Evolutionary conservation across 2,329 filamentous ascomycete genomes (phyloP), one percentile per base, ranked within the genome.

Genomic region (Talaromyces sp.): DNA sequence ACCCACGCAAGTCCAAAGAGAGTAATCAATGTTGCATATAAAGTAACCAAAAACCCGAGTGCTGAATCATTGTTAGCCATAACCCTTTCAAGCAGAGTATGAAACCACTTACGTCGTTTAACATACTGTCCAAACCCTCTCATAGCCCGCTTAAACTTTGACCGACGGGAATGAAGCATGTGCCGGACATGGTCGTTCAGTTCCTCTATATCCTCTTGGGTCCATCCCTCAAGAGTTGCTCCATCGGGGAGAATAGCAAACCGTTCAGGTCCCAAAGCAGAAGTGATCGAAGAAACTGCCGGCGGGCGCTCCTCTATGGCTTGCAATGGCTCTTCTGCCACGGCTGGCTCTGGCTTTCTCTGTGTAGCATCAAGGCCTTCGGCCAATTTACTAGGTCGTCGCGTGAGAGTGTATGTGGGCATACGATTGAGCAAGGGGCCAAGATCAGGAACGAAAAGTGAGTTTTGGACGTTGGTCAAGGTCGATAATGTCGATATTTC

Each of bases 401-500:
- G 84, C 5, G 88, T 88, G 7, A 95, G 82, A 49, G 87, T 87
- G 75, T 95, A 96, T 0, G 91, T 93, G 1, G 92, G 91, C 67
- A 89, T 84, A 58, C 92, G 86, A 72, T 96, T 95, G 59, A 96
- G 71, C 70, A 87, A 88, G 66, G 83, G 81, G 47, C 92, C 92
- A n/a, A 96, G 82, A 69, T 93, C 89, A 0, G 92, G 92, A 1
- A 96, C 81, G 77, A 96, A 96, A 10, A 96, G 86, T 0, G 92
- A 95, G 75, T 96, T 96, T 72, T 96, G 92, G 22, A 96, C 89
- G 72, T 96, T 96, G 51, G 91, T 96, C 10, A 96, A 84, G 15
- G 91, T 94, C 0, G 91, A 92, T 3, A 96, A 80, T 0, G 92
- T 92, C 40, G 91, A 88, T 3, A 96, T 88, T 78, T 96, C 91